A percentile compares a stretch with the other conserved stretches of the same genome.
Conservation (phyloP, 2,329 filamentous ascomycete genomes). For the Bipolaris victoriae region DNA sequence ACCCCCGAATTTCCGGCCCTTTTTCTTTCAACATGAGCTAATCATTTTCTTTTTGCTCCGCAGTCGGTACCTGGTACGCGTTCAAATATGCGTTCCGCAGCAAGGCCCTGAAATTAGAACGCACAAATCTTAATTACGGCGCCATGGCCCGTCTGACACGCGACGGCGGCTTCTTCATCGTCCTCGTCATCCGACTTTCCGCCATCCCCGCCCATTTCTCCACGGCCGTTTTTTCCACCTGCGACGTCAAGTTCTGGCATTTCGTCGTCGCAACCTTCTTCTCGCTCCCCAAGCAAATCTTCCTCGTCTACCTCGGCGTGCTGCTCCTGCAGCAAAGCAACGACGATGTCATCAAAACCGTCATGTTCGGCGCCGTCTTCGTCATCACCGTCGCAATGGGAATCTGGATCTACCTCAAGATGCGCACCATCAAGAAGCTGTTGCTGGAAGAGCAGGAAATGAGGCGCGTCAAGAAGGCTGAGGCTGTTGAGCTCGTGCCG, state of each 20-base stretch:
- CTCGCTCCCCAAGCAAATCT: slow-evolving; percentile 45
- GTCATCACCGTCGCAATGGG: slow-evolving; percentile 40
- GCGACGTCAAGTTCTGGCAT: slow-evolving; percentile 47
- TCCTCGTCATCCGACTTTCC: slow-evolving; percentile 43
- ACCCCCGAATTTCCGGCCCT: too few relatives aligned
- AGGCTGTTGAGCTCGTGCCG: slow-evolving; percentile 26
- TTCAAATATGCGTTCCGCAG: slow-evolving; percentile 42
- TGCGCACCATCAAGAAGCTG: slow-evolving; percentile 41
- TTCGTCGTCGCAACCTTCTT: slow-evolving; percentile 44
- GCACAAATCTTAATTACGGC: slow-evolving; percentile 46
- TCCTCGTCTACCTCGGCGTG: slow-evolving; percentile 46
- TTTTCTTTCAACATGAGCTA: slow-evolving; percentile 7
- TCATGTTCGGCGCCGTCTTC: slow-evolving; percentile 41
- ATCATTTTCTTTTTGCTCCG: background rate
- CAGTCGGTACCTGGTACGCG: slow-evolving; percentile 46
- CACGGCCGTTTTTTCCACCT: slow-evolving; percentile 46
- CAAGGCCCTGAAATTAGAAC: slow-evolving; percentile 41
- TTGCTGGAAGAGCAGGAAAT: slow-evolving; percentile 43
- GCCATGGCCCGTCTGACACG: slow-evolving; percentile 44
- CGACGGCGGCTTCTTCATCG: slow-evolving; percentile 44
- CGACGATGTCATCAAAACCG: slow-evolving; percentile 32
- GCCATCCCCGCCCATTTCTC: slow-evolving; percentile 46
- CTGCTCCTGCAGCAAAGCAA: slow-evolving; percentile 38
- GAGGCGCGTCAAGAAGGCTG: slow-evolving; percentile 26
- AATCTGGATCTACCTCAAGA: slow-evolving; percentile 44